phyloP scores from a whole-genome alignment of 176 grass and related monocot genomes.

The Carex littledalei region DNA sequence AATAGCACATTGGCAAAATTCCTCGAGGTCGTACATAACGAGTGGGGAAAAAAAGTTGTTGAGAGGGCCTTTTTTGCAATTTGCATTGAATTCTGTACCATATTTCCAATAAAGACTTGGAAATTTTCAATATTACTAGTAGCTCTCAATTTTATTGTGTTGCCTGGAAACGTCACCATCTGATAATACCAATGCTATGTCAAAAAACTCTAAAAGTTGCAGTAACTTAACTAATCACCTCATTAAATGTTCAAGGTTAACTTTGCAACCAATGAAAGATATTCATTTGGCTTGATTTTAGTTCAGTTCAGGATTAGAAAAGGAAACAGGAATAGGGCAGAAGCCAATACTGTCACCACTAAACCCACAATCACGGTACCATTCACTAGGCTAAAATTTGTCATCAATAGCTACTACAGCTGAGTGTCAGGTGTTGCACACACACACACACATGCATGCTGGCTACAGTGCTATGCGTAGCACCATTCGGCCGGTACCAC shows the following conservation, averaged over 20 bases:
- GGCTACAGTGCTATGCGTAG: neutral
- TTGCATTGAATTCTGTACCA: neutral
- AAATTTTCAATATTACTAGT: neutral
- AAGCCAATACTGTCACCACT: neutral
- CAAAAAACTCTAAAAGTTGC: neutral
- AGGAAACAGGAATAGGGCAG: neutral
- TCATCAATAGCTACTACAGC: neutral
- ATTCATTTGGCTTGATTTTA: slow-evolving; percentile 6
- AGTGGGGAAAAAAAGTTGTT: neutral
- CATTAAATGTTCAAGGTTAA: neutral
- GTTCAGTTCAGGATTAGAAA: neutral
- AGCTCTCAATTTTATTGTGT: neutral
- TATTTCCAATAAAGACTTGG: neutral
- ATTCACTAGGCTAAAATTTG: neutral
- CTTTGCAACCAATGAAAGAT: neutral
- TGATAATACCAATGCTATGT: neutral
- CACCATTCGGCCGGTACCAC: neutral
- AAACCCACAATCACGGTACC: neutral
- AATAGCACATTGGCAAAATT: neutral
- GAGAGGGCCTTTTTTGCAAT: neutral
- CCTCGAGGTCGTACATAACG: neutral
- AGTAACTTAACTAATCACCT: neutral
- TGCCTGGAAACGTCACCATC: neutral
- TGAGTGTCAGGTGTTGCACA: neutral
- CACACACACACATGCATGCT: neutral